Evolutionary conservation across 345 rosid genomes (phyloP).

Genomic region (Anastatica hierochuntica): DNA sequence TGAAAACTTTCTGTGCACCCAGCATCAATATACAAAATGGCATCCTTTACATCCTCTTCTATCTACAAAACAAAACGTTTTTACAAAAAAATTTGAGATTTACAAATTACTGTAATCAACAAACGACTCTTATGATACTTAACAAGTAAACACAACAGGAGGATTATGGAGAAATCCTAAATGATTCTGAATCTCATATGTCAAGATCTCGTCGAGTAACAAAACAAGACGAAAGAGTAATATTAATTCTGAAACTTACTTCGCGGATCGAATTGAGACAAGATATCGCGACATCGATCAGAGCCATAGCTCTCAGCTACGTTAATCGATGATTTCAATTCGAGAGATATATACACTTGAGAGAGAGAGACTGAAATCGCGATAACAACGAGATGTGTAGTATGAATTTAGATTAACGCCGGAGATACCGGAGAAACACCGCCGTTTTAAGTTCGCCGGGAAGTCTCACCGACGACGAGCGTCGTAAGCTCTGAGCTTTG

Average conservation of each 20-base stretch:
- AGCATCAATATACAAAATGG: slow-evolving; percentile 72
- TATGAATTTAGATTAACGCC: no score
- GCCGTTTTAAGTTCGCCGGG: slow-evolving; percentile 5
- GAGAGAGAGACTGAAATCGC: no score
- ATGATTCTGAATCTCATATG: neutral
- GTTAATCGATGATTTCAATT: no score
- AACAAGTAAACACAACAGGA: neutral
- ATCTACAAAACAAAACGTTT: slow-evolving; percentile 29
- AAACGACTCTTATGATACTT: neutral
- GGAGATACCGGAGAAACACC: neutral
- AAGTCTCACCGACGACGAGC: slow-evolving; percentile 17
- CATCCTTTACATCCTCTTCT: slow-evolving; percentile 55
- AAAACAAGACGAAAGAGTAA: neutral
- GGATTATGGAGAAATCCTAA: neutral
- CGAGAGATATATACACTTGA: no score
- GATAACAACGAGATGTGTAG: neutral
- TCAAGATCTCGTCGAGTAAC: neutral
- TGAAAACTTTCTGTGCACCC: slow-evolving; percentile 97
- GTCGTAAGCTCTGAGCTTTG: neutral
- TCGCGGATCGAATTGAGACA: slow-evolving; percentile 71
- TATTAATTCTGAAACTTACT: slow-evolving; percentile 31
- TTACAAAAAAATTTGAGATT: neutral
- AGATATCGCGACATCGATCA: slow-evolving; percentile 60
- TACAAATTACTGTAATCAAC: neutral
- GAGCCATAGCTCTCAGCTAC: slow-evolving; percentile 38